phyloP scores from a whole-genome alignment of 495 filamentous ascomycete genomes.

The Aspergillus ellipticus region DNA sequence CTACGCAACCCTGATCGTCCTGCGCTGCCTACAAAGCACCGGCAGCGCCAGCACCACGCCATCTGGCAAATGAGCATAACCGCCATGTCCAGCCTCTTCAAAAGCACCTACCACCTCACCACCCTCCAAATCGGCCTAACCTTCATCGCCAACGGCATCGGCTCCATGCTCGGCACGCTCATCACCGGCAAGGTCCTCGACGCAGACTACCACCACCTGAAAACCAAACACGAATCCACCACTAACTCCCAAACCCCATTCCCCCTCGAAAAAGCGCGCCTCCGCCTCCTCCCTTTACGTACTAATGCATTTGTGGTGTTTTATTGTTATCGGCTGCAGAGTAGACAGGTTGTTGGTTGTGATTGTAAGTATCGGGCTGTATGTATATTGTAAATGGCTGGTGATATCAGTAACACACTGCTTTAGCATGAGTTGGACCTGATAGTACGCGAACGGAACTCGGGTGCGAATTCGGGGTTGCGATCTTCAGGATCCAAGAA shows the following conservation, averaged over 20 bases:
- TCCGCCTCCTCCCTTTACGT: conserved; percentile 41
- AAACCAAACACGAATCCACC: conserved; percentile 24
- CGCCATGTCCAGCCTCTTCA: conserved; percentile 49
- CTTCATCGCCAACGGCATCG: conserved; percentile 50
- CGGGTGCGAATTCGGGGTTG: no score
- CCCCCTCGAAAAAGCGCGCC: conserved; percentile 47
- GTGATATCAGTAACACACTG: no score
- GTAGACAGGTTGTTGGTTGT: no score
- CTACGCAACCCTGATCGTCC: conserved; percentile 43
- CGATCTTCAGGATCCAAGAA: no score
- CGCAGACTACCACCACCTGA: conserved; percentile 35
- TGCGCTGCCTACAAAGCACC: conserved; percentile 48
- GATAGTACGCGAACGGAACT: no score
- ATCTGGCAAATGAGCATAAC: conserved; percentile 58
- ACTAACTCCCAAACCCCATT: conserved; percentile 22
- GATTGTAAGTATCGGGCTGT: no score
- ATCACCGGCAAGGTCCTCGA: conserved; percentile 45
- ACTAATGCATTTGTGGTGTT: no score
- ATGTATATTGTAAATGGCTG: no score
- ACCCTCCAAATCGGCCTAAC: conserved; percentile 49
- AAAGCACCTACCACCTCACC: conserved; percentile 34
- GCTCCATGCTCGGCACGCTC: conserved; percentile 48
- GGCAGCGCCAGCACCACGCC: conserved; percentile 50
- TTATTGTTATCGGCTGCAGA: no score
- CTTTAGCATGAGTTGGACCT: no score